Percentiles rank a stretch among this genome's conserved stretches.
phyloP scores from a whole-genome alignment of 164 flowering plant genomes.

The Piper longum region DNA sequence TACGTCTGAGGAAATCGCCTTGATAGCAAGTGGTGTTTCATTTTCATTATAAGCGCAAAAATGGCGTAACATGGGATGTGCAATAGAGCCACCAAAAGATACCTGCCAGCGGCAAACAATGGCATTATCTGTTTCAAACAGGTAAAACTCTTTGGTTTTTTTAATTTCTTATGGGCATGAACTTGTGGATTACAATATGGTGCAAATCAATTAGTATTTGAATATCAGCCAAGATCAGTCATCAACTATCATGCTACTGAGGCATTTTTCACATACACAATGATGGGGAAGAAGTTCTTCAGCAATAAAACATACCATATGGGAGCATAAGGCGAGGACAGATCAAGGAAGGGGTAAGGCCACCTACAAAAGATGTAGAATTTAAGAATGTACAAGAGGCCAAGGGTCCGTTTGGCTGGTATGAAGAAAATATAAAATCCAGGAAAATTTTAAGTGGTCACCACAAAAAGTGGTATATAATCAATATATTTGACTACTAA shows the following conservation, averaged over 20 bases:
- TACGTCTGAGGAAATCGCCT: conserved; percentile 55
- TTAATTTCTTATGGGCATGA: no score
- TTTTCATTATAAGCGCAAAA: conserved; percentile 41
- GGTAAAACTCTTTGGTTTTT: no score
- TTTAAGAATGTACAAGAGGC: neutral
- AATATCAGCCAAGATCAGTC: no score
- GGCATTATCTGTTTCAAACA: neutral
- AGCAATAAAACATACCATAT: conserved; percentile 20
- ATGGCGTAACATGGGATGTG: conserved; percentile 72
- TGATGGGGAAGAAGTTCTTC: neutral
- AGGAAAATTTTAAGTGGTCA: neutral
- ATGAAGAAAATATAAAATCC: neutral
- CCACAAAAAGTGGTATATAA: no score
- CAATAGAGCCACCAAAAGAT: conserved; percentile 54
- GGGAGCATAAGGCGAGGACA: conserved; percentile 54
- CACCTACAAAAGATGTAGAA: conserved; percentile 21
- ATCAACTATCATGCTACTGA: neutral
- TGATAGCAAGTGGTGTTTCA: conserved; percentile 35
- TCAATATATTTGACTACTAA: no score
- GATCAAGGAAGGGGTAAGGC: conserved; percentile 58
- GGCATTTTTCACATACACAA: neutral
- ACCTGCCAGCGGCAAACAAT: conserved; percentile 31
- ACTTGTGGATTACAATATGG: no score
- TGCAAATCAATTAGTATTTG: no score
- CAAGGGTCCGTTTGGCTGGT: neutral